Percentiles rank a stretch among this genome's conserved stretches.
Conservation (phyloP, 1,284 basidiomycete genomes). For the Leccinum colubrinum region DNA sequence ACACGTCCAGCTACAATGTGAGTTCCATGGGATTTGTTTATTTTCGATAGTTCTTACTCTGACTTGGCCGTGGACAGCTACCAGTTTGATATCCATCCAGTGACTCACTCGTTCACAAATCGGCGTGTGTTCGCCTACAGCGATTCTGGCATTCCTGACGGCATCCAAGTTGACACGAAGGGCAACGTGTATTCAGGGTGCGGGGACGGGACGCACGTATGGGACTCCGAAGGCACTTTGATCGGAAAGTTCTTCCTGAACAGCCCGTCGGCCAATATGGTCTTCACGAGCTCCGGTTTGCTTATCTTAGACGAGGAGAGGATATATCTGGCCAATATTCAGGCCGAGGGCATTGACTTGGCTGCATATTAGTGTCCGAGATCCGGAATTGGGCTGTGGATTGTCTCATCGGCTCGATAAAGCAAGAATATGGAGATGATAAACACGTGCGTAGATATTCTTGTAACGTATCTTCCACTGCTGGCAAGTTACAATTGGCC, state of each 20-base stretch:
- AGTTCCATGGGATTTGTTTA: conserved; percentile 19
- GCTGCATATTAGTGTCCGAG: neutral
- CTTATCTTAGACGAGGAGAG: conserved; percentile 15
- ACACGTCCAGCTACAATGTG: conserved; percentile 70
- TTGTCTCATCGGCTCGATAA: neutral
- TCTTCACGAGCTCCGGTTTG: conserved; percentile 42
- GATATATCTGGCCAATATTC: conserved; percentile 20
- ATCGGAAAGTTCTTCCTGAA: conserved; percentile 76
- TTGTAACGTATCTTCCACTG: conserved; percentile 1
- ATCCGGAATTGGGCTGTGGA: neutral
- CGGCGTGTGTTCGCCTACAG: conserved; percentile 72
- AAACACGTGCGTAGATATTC: neutral
- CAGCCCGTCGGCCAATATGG: conserved; percentile 57
- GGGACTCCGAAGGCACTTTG: conserved; percentile 58
- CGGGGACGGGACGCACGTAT: conserved; percentile 47
- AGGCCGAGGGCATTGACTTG: conserved; percentile 20
- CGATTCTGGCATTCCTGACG: conserved; percentile 70
- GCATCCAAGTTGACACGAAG: conserved; percentile 46
- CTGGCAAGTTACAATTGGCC: neutral
- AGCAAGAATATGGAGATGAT: neutral
- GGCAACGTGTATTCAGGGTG: conserved; percentile 23
- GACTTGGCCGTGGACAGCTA: conserved; percentile 46
- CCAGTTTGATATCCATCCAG: conserved; percentile 62
- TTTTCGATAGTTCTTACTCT: neutral
- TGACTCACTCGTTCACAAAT: conserved; percentile 55